Base-by-base conservation (phyloP, 495 filamentous ascomycete genomes). In the Penicillium chermesinum region DNA sequence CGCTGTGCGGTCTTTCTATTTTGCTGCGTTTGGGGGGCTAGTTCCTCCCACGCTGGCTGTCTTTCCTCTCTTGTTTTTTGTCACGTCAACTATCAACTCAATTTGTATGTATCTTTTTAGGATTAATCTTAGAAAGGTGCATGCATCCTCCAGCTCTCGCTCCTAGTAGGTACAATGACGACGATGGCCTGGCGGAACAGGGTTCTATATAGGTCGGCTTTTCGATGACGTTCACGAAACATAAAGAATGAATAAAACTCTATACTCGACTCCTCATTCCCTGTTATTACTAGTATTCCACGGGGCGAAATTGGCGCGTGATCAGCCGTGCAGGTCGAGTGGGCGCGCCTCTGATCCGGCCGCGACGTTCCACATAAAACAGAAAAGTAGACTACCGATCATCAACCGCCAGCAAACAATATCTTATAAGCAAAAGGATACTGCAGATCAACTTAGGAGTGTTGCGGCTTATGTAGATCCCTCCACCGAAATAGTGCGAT, bases 51-150 rank as follows among this genome's bases (percentile, higher is more conserved):
- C 48, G 44, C 53, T 53, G 54, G 57, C 49, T 55, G 57, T 44
- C 44, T 51, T 36, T 63, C 61, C 48, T 62, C 48, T 30, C 52
- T 55, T 34, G 48, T 47, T 54, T 57, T 44, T 41, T 45, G 48
- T 59, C 49, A 36, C 38, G 38, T 49, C 38, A 55, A 25, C 47
- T 52, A 44, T 40, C 15, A 44, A 44, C 52, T 38, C 52, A 48
- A 48, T 51, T 40, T 62, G 56, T 57, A 59, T 57, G 59, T 62
- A 59, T 52, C 57, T 54, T 48, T 47, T 50, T 39, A 35, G 40
- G 34, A 43, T 40, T 48, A 44, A 34, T 46, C 30, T 46, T 51
- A 34, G 35, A 54, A 52, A 56, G 57, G 44, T 52, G 45, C 52
- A 53, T 59, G 44, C 58, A 48, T 52, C 33, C 33, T 35, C 22